phyloP scores from a whole-genome alignment of 495 filamentous ascomycete species.

The Letharia columbiana region DNA sequence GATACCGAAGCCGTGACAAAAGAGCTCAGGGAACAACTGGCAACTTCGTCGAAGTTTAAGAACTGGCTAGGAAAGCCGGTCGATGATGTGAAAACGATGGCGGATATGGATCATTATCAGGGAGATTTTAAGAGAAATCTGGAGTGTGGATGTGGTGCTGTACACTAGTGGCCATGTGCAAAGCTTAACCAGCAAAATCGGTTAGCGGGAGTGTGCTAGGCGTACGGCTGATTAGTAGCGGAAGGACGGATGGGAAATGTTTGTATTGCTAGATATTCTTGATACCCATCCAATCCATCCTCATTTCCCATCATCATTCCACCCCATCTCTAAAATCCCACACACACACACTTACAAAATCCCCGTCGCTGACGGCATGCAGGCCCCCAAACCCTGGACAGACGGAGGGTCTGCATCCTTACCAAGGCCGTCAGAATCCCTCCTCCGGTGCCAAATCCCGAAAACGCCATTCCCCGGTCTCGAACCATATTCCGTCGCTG shows the following conservation, averaged over 20 bases:
- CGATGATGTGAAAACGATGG: slow-evolving; percentile 31
- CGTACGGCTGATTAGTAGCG: not conserved
- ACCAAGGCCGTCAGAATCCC: too few relatives aligned
- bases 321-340: not conserved
- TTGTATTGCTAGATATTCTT: slow-evolving; percentile 3
- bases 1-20: slow-evolving; percentile 68
- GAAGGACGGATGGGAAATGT: not conserved
- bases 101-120: slow-evolving; percentile 42
- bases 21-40: slow-evolving; percentile 53
- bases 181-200: slow-evolving; percentile 49
- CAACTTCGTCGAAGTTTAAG: slow-evolving; percentile 25
- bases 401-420: not conserved
- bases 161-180: slow-evolving; percentile 53
- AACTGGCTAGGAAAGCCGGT: slow-evolving; percentile 41
- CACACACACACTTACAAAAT: not conserved
- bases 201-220: not conserved
- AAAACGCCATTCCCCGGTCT: not conserved
- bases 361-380: not conserved
- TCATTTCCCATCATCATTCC: not conserved
- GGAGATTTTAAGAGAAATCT: slow-evolving; percentile 36
- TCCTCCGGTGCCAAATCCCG: not conserved
- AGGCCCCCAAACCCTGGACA: not conserved
- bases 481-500: too few relatives aligned
- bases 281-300: slow-evolving; percentile 1
- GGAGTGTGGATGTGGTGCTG: slow-evolving; percentile 38